Base-by-base conservation (phyloP, 148 eudicot genomes). In the Persicaria maculosa region DNA sequence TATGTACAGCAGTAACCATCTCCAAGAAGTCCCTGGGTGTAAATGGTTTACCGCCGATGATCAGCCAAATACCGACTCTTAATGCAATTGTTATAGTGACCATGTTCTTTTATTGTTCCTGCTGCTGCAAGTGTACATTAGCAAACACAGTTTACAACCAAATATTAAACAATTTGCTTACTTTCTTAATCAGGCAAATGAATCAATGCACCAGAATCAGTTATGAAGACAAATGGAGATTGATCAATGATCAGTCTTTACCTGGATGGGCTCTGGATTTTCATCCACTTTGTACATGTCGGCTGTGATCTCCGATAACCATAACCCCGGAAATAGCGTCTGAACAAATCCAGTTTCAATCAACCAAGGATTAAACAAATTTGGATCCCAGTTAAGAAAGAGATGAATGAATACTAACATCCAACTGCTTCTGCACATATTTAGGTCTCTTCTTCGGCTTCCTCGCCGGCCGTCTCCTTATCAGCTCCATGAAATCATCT, bases 271-370 rank as follows among this genome's bases (percentile, higher is more conserved):
- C 16, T 82, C 88, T 5, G 75, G 82, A 74, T 17, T 53, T 17
- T 85, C 84, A 61, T 78, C 55, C 12, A 85, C 88, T 77, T 77
- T 82, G 74, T 85, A 85, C 83, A 80, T 82, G 68, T 82, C 88
- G 10, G 88, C 78, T 8, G 83, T 74, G 54, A 85, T 76, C 76
- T 85, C 88, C 73, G 82, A 64, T 54, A 85, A 80, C 82, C 82
- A 85, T 40, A 78, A 73, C 7, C 84, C 88, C 0, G 88, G 88
- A n/a, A 78, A 82, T 6, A 85, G 53, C 10, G 80, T 67, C 88
- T 85, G 85, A 74, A 78, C 36, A 10, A 40, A 67, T 31, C 4
- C 65, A 54, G 44, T 6, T 9, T 61, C 72, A 70, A 67, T 12
- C 40, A 73, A 48, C 15, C 15, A 50, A 75, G 19, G 45, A 70